Evolutionary conservation across 176 grass and related monocot genomes (phyloP).

Genomic region (Areca catechu): DNA sequence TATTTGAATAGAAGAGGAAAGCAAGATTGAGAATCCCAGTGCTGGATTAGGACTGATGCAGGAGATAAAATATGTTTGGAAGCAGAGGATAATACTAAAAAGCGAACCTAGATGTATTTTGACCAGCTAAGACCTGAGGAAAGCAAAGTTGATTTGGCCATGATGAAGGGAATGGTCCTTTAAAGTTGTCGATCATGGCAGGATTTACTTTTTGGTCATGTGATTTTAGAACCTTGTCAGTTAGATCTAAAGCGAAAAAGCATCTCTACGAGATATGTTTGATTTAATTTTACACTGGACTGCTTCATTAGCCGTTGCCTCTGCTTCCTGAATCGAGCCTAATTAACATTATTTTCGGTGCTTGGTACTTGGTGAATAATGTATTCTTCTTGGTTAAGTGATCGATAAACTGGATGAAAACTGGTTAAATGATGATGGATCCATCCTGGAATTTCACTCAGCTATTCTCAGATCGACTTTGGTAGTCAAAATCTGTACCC

Average conservation of each 20-base stretch:
- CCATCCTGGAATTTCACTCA: too few species aligned
- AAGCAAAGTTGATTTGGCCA: constrained; percentile 10
- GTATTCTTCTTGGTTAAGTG: too few species aligned
- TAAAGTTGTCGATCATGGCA: constrained; percentile 25
- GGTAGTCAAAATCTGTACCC: too few species aligned
- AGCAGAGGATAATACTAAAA: constrained; percentile 1
- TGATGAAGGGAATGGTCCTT: constrained; percentile 20
- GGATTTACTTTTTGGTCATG: constrained; percentile 25
- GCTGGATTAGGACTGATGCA: background rate
- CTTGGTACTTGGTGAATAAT: too few species aligned
- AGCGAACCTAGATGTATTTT: constrained; percentile 8
- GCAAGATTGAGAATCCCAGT: constrained; percentile 10
- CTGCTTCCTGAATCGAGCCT: too few species aligned
- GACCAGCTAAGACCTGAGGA: background rate
- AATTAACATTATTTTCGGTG: too few species aligned
- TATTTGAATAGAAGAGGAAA: background rate
- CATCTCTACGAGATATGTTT: background rate
- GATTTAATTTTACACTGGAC: too few species aligned
- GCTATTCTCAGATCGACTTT: too few species aligned
- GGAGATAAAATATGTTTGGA: constrained; percentile 15
- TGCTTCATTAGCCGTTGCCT: too few species aligned
- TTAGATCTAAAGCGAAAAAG: constrained; percentile 14
- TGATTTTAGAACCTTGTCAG: constrained; percentile 32
- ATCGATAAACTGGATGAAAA: too few species aligned
- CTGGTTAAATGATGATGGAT: too few species aligned